Percentiles rank a stretch among this genome's conserved stretches.
phyloP scores from a whole-genome alignment of 257 asterid species.

The Knoxia roxburghii region DNA sequence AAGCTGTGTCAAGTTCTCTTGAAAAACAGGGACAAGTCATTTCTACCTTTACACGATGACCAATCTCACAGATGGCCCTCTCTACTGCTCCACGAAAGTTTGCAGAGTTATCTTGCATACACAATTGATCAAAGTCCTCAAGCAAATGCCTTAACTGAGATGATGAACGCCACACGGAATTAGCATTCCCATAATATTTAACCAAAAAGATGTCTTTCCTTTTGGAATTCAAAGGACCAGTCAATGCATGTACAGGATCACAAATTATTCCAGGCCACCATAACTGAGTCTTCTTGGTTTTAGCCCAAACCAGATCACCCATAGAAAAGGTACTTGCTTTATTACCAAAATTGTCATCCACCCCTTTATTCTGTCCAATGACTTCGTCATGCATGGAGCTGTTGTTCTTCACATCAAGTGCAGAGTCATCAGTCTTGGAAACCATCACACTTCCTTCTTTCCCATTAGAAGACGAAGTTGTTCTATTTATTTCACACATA shows the following conservation, averaged over 20 bases:
- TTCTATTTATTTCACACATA: background rate
- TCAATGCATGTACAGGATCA: slow-evolving; percentile 33
- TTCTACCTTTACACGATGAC: slow-evolving; percentile 44
- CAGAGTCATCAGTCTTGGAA: background rate
- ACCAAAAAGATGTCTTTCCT: slow-evolving; percentile 36
- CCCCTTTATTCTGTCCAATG: slow-evolving; percentile 4
- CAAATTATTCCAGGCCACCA: slow-evolving; percentile 91
- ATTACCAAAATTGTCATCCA: slow-evolving; percentile 13
- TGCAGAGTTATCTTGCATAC: slow-evolving; percentile 37
- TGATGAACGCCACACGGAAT: slow-evolving; percentile 39
- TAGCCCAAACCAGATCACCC: slow-evolving; percentile 77
- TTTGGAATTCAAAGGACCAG: slow-evolving; percentile 22
- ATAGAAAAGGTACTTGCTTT: slow-evolving; percentile 28
- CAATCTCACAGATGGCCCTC: slow-evolving; percentile 55
- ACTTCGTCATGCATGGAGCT: slow-evolving; percentile 18
- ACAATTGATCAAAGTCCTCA: slow-evolving; percentile 48
- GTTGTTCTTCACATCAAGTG: slow-evolving; percentile 14
- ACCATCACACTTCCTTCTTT: slow-evolving; percentile 15
- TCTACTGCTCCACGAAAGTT: slow-evolving; percentile 53
- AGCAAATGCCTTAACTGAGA: slow-evolving; percentile 62
- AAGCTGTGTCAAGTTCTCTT: slow-evolving; percentile 25
- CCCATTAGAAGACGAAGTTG: background rate
- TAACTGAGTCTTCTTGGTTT: slow-evolving; percentile 40
- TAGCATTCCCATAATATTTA: slow-evolving; percentile 47
- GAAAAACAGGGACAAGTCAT: slow-evolving; percentile 69